Conservation (phyloP, 129 eudicot species). For the Mikania micrantha region DNA sequence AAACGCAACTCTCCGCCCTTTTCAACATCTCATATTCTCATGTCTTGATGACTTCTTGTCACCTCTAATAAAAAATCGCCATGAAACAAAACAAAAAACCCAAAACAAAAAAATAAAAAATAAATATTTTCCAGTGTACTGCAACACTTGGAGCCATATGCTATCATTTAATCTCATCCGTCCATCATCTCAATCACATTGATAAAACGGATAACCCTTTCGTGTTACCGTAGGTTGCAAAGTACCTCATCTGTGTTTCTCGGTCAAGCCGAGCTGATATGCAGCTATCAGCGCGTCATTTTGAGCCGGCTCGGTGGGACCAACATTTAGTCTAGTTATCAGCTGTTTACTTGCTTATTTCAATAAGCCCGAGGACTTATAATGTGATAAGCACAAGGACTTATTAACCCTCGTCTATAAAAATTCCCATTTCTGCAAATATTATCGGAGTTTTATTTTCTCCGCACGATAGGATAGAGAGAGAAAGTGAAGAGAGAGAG, state of each 20-base stretch:
- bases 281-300: slow-evolving; percentile 48
- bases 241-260: background rate
- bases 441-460: slow-evolving; percentile 35
- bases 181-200: background rate
- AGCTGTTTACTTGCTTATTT: background rate
- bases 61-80: slow-evolving; percentile 11
- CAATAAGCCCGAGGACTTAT: background rate
- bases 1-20: background rate
- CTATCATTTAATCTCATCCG: slow-evolving; percentile 11
- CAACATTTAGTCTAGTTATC: slow-evolving; percentile 7
- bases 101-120: background rate
- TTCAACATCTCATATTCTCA: background rate
- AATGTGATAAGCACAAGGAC: background rate
- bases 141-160: background rate
- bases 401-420: slow-evolving; percentile 39
- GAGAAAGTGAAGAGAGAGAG: slow-evolving; percentile 36
- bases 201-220: background rate
- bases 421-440: slow-evolving; percentile 48
- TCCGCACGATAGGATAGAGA: slow-evolving; percentile 53
- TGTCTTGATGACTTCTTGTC: slow-evolving; percentile 20
- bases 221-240: background rate
- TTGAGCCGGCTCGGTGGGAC: slow-evolving; percentile 49
- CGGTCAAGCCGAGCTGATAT: slow-evolving; percentile 33
- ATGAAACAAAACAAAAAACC: background rate
- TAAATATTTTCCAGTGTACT: background rate